Percentiles rank a stretch among this genome's conserved stretches.
phyloP scores from a whole-genome alignment of 2,329 filamentous ascomycete species.

The Zasmidium angulare region DNA sequence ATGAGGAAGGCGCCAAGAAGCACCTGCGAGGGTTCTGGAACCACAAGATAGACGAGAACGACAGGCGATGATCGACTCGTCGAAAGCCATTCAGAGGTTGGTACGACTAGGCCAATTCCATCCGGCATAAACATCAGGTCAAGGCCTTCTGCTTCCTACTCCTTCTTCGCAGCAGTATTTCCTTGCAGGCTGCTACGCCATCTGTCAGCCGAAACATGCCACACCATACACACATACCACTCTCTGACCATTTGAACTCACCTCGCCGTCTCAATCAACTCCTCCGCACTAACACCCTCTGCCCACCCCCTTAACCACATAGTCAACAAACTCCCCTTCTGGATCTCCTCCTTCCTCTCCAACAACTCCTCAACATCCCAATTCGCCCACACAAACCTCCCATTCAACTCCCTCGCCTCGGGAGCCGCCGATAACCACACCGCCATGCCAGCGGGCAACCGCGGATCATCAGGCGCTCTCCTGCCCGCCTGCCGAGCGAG shows the following conservation, averaged over 20 bases:
- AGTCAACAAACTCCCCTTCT: slow-evolving; percentile 1
- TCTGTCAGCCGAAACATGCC: too few species aligned
- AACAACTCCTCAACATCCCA: slow-evolving; percentile 19
- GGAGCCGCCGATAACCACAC: slow-evolving; percentile 40
- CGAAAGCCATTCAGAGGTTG: too few species aligned
- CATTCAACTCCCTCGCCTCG: slow-evolving; percentile 29
- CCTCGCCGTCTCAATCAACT: slow-evolving; percentile 8
- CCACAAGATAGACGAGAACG: slow-evolving; percentile 48
- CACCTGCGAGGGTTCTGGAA: slow-evolving; percentile 55
- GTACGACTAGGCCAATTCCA: too few species aligned
- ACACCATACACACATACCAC: too few species aligned
- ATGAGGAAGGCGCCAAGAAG: slow-evolving; percentile 48
- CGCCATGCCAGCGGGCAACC: slow-evolving; percentile 15
- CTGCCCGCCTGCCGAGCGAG: slow-evolving; percentile 16
- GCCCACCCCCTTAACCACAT: slow-evolving; percentile 12
- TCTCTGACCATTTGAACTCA: too few species aligned
- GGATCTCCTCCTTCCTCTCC: slow-evolving; percentile 13
- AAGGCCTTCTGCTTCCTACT: not conserved
- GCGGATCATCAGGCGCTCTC: slow-evolving; percentile 15
- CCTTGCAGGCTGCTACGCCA: not conserved
- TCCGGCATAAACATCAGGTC: too few species aligned
- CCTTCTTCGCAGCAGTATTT: slow-evolving; percentile 5
- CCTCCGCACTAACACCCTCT: slow-evolving; percentile 3
- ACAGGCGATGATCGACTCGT: slow-evolving; percentile 31
- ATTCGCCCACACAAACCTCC: slow-evolving; percentile 22